phyloP scores from a whole-genome alignment of 352 stramenopile species.

The Globisporangium sylvaticum region DNA sequence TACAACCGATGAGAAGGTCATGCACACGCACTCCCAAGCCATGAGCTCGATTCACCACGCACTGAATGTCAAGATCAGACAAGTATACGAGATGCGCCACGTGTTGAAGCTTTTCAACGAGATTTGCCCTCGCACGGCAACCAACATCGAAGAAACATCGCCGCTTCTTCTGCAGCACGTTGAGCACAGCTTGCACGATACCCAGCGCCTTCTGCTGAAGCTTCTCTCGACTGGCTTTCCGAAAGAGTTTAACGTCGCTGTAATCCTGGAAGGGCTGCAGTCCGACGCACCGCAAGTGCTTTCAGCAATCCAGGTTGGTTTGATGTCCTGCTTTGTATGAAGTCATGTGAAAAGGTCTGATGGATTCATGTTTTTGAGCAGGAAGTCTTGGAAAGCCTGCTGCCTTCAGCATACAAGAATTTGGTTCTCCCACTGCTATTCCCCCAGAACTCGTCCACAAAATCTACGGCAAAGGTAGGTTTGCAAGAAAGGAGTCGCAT shows the following conservation, averaged over 20 bases:
- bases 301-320: conserved; percentile 71
- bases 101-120: conserved; percentile 66
- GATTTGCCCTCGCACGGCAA: conserved; percentile 68
- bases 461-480: conserved; percentile 49
- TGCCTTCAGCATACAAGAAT: conserved; percentile 69
- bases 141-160: conserved; percentile 71
- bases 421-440: conserved; percentile 76
- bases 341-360: not conserved
- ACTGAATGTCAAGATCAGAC: conserved; percentile 63
- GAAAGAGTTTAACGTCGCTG: conserved; percentile 75
- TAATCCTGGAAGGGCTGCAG: conserved; percentile 76
- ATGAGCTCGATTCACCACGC: conserved; percentile 60
- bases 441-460: conserved; percentile 44
- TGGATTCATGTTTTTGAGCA: conserved; percentile 17
- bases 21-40: conserved; percentile 50
- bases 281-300: conserved; percentile 72
- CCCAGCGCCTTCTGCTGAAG: conserved; percentile 70
- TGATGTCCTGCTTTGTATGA: not conserved
- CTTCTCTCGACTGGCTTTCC: conserved; percentile 77
- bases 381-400: conserved; percentile 79
- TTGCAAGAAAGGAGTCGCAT: not conserved
- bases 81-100: conserved; percentile 76
- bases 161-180: conserved; percentile 74
- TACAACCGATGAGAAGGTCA: conserved; percentile 47
- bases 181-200: conserved; percentile 72